A percentile compares a stretch with the other conserved stretches of the same genome.
Evolutionary conservation across 2,329 filamentous ascomycete species (phyloP).

Genomic region (Metarhizium guizhouense): DNA sequence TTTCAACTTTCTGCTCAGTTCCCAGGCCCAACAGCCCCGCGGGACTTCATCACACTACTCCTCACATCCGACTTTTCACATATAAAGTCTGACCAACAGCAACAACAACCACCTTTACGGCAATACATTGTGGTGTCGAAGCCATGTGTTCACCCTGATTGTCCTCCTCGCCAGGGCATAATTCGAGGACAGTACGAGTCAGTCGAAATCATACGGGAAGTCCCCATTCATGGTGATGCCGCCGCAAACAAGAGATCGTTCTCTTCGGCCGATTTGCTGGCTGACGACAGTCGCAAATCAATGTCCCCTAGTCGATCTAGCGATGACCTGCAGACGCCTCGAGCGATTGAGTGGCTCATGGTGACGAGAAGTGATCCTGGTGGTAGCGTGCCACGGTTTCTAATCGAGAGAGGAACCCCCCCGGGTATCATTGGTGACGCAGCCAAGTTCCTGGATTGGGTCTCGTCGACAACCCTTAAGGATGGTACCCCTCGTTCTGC

Average conservation of each 20-base stretch:
- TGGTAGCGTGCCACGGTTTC: conserved; percentile 77
- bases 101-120: conserved; percentile 27
- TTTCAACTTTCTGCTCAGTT: conserved; percentile 86
- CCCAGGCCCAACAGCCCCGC: conserved; percentile 75
- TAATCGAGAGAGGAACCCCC: conserved; percentile 85
- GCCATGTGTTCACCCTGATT: conserved; percentile 69
- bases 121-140: conserved; percentile 85
- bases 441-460: conserved; percentile 73
- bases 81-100: conserved; percentile 18
- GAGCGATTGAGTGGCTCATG: conserved; percentile 78
- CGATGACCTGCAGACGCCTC: conserved; percentile 23
- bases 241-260: conserved; percentile 20
- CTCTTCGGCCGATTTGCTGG: conserved; percentile 22
- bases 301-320: conserved; percentile 9
- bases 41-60: conserved; percentile 79
- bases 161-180: conserved; percentile 60
- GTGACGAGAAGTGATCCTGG: conserved; percentile 82
- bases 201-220: conserved; percentile 81
- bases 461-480: conserved; percentile 31
- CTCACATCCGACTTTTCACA: conserved; percentile 54
- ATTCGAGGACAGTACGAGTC: conserved; percentile 85
- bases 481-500: not conserved
- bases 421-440: conserved; percentile 72
- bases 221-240: conserved; percentile 46
- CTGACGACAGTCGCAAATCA: conserved; percentile 17